A percentile compares a stretch with the other conserved stretches of the same genome.
phyloP scores from a whole-genome alignment of 2,329 filamentous ascomycete genomes.

The Raffaelea ambrosiae region DNA sequence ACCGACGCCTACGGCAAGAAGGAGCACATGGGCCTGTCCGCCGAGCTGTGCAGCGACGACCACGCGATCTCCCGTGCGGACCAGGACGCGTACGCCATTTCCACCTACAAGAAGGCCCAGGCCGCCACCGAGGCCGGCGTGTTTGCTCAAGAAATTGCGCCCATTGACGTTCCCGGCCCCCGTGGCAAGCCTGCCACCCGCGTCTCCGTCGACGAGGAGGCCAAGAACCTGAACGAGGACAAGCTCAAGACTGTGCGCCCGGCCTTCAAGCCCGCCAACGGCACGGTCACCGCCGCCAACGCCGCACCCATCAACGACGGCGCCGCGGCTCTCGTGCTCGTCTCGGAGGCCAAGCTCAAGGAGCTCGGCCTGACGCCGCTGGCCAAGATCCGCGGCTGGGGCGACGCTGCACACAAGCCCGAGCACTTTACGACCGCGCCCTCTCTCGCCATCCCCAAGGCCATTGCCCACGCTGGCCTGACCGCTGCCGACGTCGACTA shows the following conservation, averaged over 20 bases:
- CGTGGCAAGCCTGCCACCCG: constrained; percentile 80
- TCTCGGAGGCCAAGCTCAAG: constrained; percentile 90
- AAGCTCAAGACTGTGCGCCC: constrained; percentile 82
- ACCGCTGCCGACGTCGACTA: constrained; percentile 72
- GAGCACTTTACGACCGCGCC: constrained; percentile 95
- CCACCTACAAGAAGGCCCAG: constrained; percentile 89
- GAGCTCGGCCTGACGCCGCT: constrained; percentile 84
- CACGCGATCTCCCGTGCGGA: constrained; percentile 72
- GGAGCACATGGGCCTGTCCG: constrained; percentile 93
- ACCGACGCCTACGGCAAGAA: constrained; percentile 87
- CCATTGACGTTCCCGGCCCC: constrained; percentile 78
- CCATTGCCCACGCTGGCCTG: constrained; percentile 86
- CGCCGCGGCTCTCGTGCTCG: constrained; percentile 83
- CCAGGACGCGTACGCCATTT: constrained; percentile 94
- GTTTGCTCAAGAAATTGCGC: constrained; percentile 81
- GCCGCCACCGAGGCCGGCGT: constrained; percentile 71
- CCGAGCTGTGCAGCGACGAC: constrained; percentile 83
- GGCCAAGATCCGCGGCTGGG: constrained; percentile 96
- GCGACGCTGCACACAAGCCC: constrained; percentile 82
- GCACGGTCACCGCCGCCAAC: constrained; percentile 92
- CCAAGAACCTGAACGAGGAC: constrained; percentile 82
- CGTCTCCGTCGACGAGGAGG: constrained; percentile 85
- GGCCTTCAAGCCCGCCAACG: constrained; percentile 68
- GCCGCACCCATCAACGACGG: constrained; percentile 95
- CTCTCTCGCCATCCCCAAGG: constrained; percentile 91